Percentiles rank a stretch among this genome's conserved stretches.
Evolutionary conservation across 1,284 basidiomycete species (phyloP).

Genomic region (Inonotus hispidus): DNA sequence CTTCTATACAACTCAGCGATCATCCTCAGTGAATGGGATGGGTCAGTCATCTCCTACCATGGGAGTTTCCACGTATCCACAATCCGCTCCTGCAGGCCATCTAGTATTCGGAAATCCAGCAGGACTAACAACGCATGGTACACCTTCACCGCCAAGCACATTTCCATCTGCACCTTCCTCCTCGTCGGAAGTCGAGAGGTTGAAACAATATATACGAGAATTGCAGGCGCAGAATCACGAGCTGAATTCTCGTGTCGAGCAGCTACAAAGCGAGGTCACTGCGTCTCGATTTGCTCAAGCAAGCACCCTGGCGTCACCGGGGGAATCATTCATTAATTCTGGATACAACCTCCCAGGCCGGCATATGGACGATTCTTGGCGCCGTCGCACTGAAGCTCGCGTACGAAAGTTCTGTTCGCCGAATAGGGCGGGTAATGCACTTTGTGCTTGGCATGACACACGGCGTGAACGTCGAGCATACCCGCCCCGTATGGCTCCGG

Average conservation of each 20-base stretch:
- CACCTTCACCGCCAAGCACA: constrained; percentile 10
- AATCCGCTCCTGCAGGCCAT: constrained; percentile 13
- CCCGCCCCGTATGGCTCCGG: constrained; percentile 76
- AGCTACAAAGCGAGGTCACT: constrained; percentile 12
- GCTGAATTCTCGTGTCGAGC: constrained; percentile 6
- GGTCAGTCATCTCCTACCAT: constrained; percentile 9
- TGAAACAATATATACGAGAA: constrained; percentile 3
- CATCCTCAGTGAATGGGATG: constrained; percentile 6
- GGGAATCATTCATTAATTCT: not conserved
- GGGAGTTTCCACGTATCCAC: not conserved
- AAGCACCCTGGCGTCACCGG: constrained; percentile 2
- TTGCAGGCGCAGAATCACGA: constrained; percentile 11
- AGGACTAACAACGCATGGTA: constrained; percentile 8
- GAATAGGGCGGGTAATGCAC: constrained; percentile 77
- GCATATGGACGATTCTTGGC: constrained; percentile 42
- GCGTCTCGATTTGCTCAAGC: constrained; percentile 12
- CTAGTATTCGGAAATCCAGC: constrained; percentile 5
- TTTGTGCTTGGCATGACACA: constrained; percentile 84
- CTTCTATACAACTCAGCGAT: constrained; percentile 5
- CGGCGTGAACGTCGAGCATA: constrained; percentile 69
- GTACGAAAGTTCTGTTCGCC: constrained; percentile 68
- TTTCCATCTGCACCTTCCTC: not conserved
- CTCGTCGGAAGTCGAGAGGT: constrained; percentile 7
- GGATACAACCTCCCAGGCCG: not conserved
- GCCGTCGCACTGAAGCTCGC: constrained; percentile 62